Base-by-base conservation (phyloP, 2,329 filamentous ascomycete species). In the Cercospora janseana region DNA sequence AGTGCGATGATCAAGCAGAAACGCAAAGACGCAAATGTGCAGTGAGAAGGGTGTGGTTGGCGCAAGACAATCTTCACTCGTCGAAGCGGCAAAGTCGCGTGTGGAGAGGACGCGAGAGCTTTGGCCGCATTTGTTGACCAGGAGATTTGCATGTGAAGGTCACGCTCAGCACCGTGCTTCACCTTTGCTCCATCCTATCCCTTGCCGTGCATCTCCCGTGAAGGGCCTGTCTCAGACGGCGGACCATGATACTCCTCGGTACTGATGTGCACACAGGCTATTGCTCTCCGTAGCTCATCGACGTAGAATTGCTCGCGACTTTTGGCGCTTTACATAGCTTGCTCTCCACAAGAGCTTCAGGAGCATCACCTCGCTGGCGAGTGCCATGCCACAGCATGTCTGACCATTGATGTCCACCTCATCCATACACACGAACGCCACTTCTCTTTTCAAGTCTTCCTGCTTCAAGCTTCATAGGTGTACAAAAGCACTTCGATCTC, bases 121-220 rank as follows among this genome's bases (percentile, higher is more conserved):
- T 12, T 21, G 34, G 16, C 34, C 34, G 23, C n/a, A 38, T 44
- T 31, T 28, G 18, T 29, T 31, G 27, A 10, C 13, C 15, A 44
- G 41, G 41, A 27, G 41, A 44, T 44, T 16, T 44, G 24, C 23
- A 26, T 23, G 35, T 23, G 35, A 38, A 20, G 35, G 20, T 7
- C 27, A 29, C 27, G 27, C 27, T 29, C 27, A 13, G 18, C 34
- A 13, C 16, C 10, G 34, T 9, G 3, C 34, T 15, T 15, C 32
- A 21, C 16, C 32, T 35, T 21, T 15, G 3, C 27, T 18, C 16
- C 32, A 20, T 4, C 32, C 7, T 8, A 38, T 9, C 34, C 18
- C n/a, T 21, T 23, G 18, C 16, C 0, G 12, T 38, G 15, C 34
- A 38, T 38, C 18, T 38, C 20, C 13, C 31, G 1, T 1, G n/a